Percentiles rank a stretch among this genome's conserved stretches.
phyloP scores from a whole-genome alignment of 805 yeast genomes.

The Clavispora phyllophila region DNA sequence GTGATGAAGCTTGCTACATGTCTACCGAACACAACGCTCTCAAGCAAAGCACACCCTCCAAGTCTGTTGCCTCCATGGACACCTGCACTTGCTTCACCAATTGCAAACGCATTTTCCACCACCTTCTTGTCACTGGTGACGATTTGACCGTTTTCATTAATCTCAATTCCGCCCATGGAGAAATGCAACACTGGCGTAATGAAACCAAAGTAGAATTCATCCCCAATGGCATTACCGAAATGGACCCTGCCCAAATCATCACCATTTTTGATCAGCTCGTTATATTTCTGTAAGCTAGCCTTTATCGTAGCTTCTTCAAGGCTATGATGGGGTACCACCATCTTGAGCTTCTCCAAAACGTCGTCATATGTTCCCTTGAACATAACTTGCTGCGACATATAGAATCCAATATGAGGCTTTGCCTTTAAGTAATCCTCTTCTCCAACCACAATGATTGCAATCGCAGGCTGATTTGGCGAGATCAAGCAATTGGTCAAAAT shows the following conservation, averaged over 20 bases:
- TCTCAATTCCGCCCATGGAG: slow-evolving; percentile 25
- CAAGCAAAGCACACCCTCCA: slow-evolving; percentile 54
- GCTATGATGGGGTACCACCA: slow-evolving; percentile 1
- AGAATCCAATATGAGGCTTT: slow-evolving; percentile 48
- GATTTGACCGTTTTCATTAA: slow-evolving; percentile 17
- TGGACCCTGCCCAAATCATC: slow-evolving; percentile 34
- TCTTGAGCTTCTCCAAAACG: slow-evolving; percentile 9
- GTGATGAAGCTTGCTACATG: slow-evolving; percentile 35
- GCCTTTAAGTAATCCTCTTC: slow-evolving; percentile 42
- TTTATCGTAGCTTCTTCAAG: slow-evolving; percentile 1
- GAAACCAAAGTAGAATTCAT: slow-evolving; percentile 41
- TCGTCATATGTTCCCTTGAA: slow-evolving; percentile 19
- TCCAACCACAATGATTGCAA: slow-evolving; percentile 31
- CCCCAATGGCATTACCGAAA: slow-evolving; percentile 20
- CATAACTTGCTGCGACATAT: slow-evolving; percentile 27
- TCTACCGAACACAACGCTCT: slow-evolving; percentile 58
- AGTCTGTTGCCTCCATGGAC: slow-evolving; percentile 61
- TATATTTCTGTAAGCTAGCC: slow-evolving; percentile 15
- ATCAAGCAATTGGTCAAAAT: slow-evolving; percentile 26
- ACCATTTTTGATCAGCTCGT: slow-evolving; percentile 12
- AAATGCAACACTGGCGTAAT: slow-evolving; percentile 48
- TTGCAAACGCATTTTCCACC: slow-evolving; percentile 50
- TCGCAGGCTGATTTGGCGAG: slow-evolving; percentile 11
- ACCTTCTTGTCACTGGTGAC: slow-evolving; percentile 20
- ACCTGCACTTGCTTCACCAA: slow-evolving; percentile 67